phyloP scores from a whole-genome alignment of 176 grass and related monocot species.

The Otatea glauca region DNA sequence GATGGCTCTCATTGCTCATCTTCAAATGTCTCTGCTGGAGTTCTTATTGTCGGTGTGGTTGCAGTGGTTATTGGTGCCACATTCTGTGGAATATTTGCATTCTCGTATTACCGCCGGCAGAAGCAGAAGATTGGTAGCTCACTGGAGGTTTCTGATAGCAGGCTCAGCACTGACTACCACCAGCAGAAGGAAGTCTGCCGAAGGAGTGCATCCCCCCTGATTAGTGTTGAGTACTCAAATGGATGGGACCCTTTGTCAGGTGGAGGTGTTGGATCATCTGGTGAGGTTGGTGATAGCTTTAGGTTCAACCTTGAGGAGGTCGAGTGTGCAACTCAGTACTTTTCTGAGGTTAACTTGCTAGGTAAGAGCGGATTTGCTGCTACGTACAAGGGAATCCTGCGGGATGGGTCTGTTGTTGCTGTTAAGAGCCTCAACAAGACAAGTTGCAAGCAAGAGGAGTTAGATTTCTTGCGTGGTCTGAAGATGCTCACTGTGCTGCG shows the following conservation, averaged over 20 bases:
- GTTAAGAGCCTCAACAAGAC: conserved; percentile 91
- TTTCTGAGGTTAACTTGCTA: conserved; percentile 87
- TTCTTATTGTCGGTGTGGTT: conserved; percentile 61
- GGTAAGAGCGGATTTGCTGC: conserved; percentile 84
- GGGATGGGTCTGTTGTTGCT: conserved; percentile 72
- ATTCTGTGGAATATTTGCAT: conserved; percentile 63
- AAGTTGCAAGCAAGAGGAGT: conserved; percentile 95
- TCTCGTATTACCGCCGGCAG: conserved; percentile 72
- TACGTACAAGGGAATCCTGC: conserved; percentile 80
- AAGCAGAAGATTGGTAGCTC: conserved; percentile 98
- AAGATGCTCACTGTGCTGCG: conserved; percentile 75
- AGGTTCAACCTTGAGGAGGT: conserved; percentile 97
- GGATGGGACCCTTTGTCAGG: conserved; percentile 70
- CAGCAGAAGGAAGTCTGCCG: conserved; percentile 76
- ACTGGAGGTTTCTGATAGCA: conserved; percentile 85
- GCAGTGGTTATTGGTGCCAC: conserved; percentile 49
- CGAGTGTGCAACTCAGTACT: conserved; percentile 93
- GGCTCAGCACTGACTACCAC: conserved; percentile 88
- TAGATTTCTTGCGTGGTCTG: conserved; percentile 84
- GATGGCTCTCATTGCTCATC: conserved; percentile 45
- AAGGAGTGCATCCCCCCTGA: conserved; percentile 75
- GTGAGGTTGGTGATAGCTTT: conserved; percentile 74
- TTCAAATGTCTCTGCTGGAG: conserved; percentile 46
- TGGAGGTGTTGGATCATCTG: conserved; percentile 60
- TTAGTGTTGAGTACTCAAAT: conserved; percentile 87